A percentile compares a stretch with the other conserved stretches of the same genome.
phyloP scores from a whole-genome alignment of 164 flowering plant genomes.

The Piper betle region DNA sequence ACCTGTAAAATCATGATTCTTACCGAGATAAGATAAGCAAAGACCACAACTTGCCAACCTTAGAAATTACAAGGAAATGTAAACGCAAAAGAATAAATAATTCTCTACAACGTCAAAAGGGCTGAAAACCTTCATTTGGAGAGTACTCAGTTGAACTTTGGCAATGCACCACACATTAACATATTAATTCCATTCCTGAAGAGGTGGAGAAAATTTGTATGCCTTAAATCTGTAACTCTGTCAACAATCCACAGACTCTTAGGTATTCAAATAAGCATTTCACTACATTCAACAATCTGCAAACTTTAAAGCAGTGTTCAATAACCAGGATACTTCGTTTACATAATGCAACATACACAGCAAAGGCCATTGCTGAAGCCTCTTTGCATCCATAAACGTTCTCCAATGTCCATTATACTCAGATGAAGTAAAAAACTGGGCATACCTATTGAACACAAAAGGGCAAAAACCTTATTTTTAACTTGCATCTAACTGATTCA shows the following conservation, averaged over 20 bases:
- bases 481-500: conserved; percentile 5
- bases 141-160: not conserved
- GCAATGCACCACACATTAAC: conserved; percentile 4
- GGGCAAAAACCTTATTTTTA: not conserved
- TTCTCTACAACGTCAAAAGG: too few relatives aligned
- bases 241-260: conserved; percentile 2
- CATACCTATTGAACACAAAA: not conserved
- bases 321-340: not conserved
- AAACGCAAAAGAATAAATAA: too few relatives aligned
- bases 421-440: not conserved
- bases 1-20: too few relatives aligned
- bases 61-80: too few relatives aligned
- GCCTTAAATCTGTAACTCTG: conserved; percentile 4
- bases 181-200: conserved; percentile 2
- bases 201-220: conserved; percentile 2
- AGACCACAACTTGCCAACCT: too few relatives aligned
- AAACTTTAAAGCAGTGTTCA: too few relatives aligned
- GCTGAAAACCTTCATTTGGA: too few relatives aligned
- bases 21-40: too few relatives aligned
- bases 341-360: conserved; percentile 1
- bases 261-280: conserved; percentile 4
- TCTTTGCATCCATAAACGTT: not conserved
- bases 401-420: conserved; percentile 1
- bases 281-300: too few relatives aligned
- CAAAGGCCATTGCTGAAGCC: not conserved